A percentile compares a stretch with the other conserved stretches of the same genome.
Conservation (phyloP, 768 basidiomycete genomes). For the Lactarius quietus region DNA sequence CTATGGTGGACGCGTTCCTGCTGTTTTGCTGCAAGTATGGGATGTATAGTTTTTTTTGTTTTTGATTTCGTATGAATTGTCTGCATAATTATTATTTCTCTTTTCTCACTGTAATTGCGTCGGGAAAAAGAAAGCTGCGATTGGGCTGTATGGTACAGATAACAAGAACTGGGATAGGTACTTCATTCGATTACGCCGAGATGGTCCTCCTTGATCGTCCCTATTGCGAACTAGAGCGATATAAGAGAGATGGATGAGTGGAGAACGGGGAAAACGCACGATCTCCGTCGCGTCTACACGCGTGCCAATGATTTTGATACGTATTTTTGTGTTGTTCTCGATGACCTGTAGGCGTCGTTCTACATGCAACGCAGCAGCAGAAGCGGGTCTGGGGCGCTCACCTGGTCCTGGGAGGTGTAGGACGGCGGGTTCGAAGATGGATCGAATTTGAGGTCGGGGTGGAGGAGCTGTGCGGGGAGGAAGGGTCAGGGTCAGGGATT, state of each 20-base stretch:
- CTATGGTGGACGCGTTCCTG: neutral
- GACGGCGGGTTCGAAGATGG: conserved; percentile 97
- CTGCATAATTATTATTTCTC: neutral
- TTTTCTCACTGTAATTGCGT: neutral
- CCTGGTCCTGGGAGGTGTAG: conserved; percentile 88
- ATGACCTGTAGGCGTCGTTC: conserved; percentile 56
- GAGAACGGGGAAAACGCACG: conserved; percentile 46
- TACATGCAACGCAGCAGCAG: neutral
- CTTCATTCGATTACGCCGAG: conserved; percentile 81
- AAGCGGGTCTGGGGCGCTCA: conserved; percentile 32
- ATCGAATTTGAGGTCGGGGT: conserved; percentile 92
- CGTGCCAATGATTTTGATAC: conserved; percentile 97
- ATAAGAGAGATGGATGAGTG: neutral
- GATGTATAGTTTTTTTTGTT: conserved; percentile 7
- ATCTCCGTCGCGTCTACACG: conserved; percentile 98
- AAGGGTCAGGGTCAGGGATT: neutral
- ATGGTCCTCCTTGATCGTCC: conserved; percentile 97
- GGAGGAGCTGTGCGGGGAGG: conserved; percentile 62
- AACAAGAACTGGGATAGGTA: neutral
- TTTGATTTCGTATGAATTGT: neutral
- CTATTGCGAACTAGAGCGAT: conserved; percentile 82
- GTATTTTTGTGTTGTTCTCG: conserved; percentile 87
- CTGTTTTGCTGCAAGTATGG: neutral
- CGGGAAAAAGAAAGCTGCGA: neutral
- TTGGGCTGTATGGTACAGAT: conserved; percentile 1